A percentile compares a stretch with the other conserved stretches of the same genome.
Conservation (phyloP, 176 grass and related monocot species). For the Triticum timopheevii region DNA sequence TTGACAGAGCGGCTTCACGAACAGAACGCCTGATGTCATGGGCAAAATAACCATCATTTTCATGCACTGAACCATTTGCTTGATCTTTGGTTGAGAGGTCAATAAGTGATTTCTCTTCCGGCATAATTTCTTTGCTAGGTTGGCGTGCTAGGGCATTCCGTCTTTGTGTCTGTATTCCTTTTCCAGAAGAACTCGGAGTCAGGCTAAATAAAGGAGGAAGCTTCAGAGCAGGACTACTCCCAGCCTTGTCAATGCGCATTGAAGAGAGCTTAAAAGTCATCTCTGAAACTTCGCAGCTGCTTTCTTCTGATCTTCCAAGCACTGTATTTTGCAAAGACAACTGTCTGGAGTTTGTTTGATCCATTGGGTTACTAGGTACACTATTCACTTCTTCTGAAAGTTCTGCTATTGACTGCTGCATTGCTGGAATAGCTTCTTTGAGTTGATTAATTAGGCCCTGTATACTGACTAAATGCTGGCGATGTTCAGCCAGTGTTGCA, state of each 20-base stretch:
- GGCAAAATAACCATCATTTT: conserved; percentile 49
- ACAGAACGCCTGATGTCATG: conserved; percentile 82
- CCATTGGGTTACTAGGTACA: conserved; percentile 50
- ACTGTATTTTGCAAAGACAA: conserved; percentile 38
- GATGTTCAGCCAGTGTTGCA: conserved; percentile 87
- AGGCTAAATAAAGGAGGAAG: conserved; percentile 89
- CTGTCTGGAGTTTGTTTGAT: conserved; percentile 53
- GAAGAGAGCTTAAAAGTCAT: conserved; percentile 69
- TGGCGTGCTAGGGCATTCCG: conserved; percentile 37
- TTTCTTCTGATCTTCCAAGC: conserved; percentile 57
- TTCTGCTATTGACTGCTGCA: conserved; percentile 89
- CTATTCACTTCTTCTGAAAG: conserved; percentile 85
- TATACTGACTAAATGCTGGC: conserved; percentile 97
- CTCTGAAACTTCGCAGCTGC: conserved; percentile 53
- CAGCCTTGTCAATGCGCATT: conserved; percentile 65
- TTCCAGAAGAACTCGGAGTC: conserved; percentile 79
- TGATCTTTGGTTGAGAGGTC: conserved; percentile 37
- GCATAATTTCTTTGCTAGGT: conserved; percentile 53
- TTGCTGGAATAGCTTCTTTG: conserved; percentile 91
- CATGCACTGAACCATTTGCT: conserved; percentile 31
- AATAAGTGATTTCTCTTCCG: conserved; percentile 31
- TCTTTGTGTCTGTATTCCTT: conserved; percentile 61
- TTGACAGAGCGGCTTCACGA: conserved; percentile 86
- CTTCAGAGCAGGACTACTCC: conserved; percentile 63
- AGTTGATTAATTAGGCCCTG: conserved; percentile 99